These are phyloP conservation scores for Aspergillus tanneri DNA, from an alignment of 2,329 filamentous ascomycete species.

Conservation along the genomic window DNA sequence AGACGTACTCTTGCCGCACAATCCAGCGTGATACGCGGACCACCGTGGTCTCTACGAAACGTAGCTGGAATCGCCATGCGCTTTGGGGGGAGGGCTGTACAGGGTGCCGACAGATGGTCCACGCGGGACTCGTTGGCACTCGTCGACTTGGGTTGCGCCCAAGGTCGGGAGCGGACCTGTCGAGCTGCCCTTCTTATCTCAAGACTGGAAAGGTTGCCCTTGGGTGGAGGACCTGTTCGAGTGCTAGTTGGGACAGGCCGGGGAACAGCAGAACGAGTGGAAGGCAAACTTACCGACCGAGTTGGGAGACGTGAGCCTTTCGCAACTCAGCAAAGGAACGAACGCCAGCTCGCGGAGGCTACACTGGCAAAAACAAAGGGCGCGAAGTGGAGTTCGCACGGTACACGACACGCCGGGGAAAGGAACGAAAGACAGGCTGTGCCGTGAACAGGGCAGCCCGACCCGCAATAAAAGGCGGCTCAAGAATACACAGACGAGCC, in stretches of 20 bases:
- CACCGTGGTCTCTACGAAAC: constrained; percentile 26
- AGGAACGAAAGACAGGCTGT: constrained; percentile 12
- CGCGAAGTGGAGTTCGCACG: constrained; percentile 15
- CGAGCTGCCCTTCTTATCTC: constrained; percentile 17
- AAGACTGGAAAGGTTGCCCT: constrained; percentile 4
- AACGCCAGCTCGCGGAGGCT: constrained; percentile 11
- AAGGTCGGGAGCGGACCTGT: constrained; percentile 16
- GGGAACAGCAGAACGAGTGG: constrained; percentile 7
- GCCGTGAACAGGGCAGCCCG: constrained; percentile 13
- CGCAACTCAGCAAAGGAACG: constrained; percentile 14
- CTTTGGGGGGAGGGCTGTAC: constrained; percentile 3
- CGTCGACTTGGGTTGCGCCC: constrained; percentile 9
- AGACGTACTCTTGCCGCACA: constrained; percentile 22
- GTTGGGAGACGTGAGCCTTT: constrained; percentile 21
- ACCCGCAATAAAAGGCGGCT: constrained; percentile 9
- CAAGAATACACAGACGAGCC: constrained; percentile 22
- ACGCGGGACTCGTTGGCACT: constrained; percentile 7
- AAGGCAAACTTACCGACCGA: constrained; percentile 10
- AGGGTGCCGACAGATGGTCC: constrained; percentile 10
- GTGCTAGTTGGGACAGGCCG: constrained; percentile 4
- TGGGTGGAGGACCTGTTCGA: constrained; percentile 1
- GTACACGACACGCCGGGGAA: constrained; percentile 12
- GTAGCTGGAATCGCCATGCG: constrained; percentile 11
- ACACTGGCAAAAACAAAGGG: constrained; percentile 12
- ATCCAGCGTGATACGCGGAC: constrained; percentile 30